Base-by-base conservation (phyloP, 2,329 filamentous ascomycete genomes). In the Knufia petricola region DNA sequence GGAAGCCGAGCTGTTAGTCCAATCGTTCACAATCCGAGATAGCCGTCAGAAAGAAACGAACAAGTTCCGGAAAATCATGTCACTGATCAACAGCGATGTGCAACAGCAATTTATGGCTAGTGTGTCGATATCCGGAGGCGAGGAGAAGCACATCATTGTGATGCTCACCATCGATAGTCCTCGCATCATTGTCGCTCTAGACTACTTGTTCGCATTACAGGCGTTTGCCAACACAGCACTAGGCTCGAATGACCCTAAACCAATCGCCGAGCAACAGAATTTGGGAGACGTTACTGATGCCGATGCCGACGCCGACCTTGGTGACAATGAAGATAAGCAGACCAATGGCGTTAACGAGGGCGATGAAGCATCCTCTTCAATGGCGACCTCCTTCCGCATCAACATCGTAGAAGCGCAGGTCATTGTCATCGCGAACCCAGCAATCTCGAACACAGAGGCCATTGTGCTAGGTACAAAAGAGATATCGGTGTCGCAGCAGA, bases 51-150 rank as follows among this genome's bases (percentile, higher is more conserved):
- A 80, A 47, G 89, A 94, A 59, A 85, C 84, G 3, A 98, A 95
- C 71, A 95, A 94, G 63, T 99, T 94, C 74, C 81, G 88, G 44
- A 94, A 90, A 64, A 95, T 98, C 68, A 96, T 98, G 92, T 89
- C 89, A 1, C 82, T 94, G 48, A 88, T 89, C 61, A 96, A 95
- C 66, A 90, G 88, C 58, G 84, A 89, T 49, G 88, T 92, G 48
- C 78, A 81, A 39, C 89, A 96, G 64, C 94, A 99, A 59, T 89
- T 98, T 61, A 98, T 98, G 92, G 92, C 92, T 15, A 95, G 85
- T 63, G 72, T 98, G 3, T 94, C 89, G 0, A 94, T 98, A 66
- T 88, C 89, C 0, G 86, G 88, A 13, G 88, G 88, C 2, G 72
- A 81, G 28, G 84, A 95, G 34, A 80, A 81, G 51, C 86, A 82